Evolutionary conservation across 2,329 filamentous ascomycete genomes (phyloP), one percentile per base, ranked within the genome.

Genomic region (Nemania abortiva): DNA sequence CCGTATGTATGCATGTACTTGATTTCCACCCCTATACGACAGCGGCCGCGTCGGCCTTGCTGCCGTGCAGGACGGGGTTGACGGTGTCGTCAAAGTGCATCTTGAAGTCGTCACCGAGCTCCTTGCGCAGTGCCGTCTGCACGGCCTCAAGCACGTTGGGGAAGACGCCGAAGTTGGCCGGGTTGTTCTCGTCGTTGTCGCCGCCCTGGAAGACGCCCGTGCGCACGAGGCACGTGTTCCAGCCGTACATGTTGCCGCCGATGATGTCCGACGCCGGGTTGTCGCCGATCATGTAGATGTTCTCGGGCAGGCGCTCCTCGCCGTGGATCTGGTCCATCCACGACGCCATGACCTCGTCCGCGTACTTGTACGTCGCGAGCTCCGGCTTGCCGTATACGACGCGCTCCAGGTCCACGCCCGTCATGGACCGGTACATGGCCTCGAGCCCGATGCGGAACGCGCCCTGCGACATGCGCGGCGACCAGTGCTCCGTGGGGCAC

Each of bases 251-350:
- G 85, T 94, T 94, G 70, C 91, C 91, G 70, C 91, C 91, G 72
- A 91, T 85, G 76, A 93, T 92, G 78, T 93, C 91, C 29, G 89
- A 91, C 29, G 89, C 89, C 6, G 90, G 91, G 83, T 92, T 93
- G 81, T 93, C 91, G 72, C 91, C 91, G 64, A 93, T 84, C 91
- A 93, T 93, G 85, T 93, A 93, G 79, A 92, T 85, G 81, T 92
- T 91, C 79, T 88, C 79, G 3, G 90, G 90, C 50, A 92, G 83
- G 69, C 82, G 84, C 84, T 92, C 89, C 80, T 93, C 91, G 77
- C 88, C 89, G 84, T 94, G 91, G 72, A 94, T 88, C 75, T 89
- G 84, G 74, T 91, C 90, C 91, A 93, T 93, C 91, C 91, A 94
- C 60, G 86, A 87, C 37, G 87, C 84, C 70, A 94, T 86, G 20